Base-by-base conservation (phyloP, 345 rosid species). In the Arabis alpina region DNA sequence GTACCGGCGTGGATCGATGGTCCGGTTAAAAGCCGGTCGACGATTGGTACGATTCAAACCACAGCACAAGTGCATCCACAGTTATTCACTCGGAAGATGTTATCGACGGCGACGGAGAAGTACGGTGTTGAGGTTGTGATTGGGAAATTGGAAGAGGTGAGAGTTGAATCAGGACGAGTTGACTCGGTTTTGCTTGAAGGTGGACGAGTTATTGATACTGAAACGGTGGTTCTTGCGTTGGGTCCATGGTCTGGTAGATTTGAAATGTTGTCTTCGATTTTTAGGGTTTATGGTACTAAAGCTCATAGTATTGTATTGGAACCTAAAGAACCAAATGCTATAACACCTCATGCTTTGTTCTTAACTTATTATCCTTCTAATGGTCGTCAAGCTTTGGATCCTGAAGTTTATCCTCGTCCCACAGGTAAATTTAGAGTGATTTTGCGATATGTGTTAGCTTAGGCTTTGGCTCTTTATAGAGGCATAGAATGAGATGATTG, bases 161-260 rank as follows among this genome's bases (percentile, higher is more conserved):
- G 70, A 36, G 82, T 76, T 16, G 90, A 76, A 30, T 81, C 62
- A 16, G 89, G 85, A 10, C 68, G 79, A 54, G 88, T 83, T 23
- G 70, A 72, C 5, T 81, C 95, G 54, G 95, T 85, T 34, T 85
- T 81, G 49, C 64, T 93, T 15, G 93, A 81, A 63, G 91, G 81
- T 6, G 93, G 91, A 40, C 56, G 80, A 75, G 85, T 76, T 9
- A 54, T 89, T 6, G 87, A 84, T 9, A 69, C 90, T 13, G 96
- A 89, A 19, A 61, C 79, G 25, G 97, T 88, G 68, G 95, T 94
- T 36, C 61, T 91, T 52, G 85, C 95, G 9, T 84, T 89, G 37
- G 95, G 98, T 43, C 97, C 96, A 2, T 93, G 97, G 97, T 83
- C 91, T 0, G 85, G 87, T 39, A 91, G 83, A 71, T 81, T 91